Evolutionary conservation across 2,329 filamentous ascomycete genomes (phyloP), one percentile per base, ranked within the genome.

Genomic region (Nemania sp.): DNA sequence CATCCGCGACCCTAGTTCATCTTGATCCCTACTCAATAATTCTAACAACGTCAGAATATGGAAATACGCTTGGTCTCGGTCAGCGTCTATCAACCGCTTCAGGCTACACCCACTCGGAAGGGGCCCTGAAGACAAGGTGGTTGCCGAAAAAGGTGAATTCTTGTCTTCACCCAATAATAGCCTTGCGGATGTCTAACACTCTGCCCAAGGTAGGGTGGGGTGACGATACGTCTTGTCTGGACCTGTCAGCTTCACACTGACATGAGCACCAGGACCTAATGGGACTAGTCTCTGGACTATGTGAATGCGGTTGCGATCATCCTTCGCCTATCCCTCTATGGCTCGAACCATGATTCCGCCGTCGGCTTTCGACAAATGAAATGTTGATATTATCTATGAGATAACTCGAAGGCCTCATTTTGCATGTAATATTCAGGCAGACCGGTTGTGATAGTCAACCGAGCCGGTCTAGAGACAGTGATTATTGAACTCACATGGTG

Each of bases 171-270:
- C 51, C 55, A 60, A 60, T 63, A 60, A 60, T 63, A 57, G 47
- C 54, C 43, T 65, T 37, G 42, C 37, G 20, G 49, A 58, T 32
- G 48, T 43, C 50, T 49, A 51, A 43, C 57, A 55, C 54, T 65
- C 57, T 45, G 11, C 35, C 58, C 48, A 21, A 54, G 54, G 56
- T 50, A 59, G 63, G 63, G 63, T 63, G 60, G 56, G 60, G 58
- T 62, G 60, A 65, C 57, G 63, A 60, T 63, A 60, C 63, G 60
- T 57, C 63, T 58, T 58, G 57, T 56, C 46, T 48, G 53, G 49
- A 49, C 29, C 56, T 55, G 62, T 65, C 54, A 65, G 62, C 55
- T 62, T 63, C 56, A 59, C 59, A 57, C 54, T 57, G 32, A 55
- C 57, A 45, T 40, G 48, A 52, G 25, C 49, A 48, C 62, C 53